Evolutionary conservation across 2,329 filamentous ascomycete species (phyloP).

Genomic region (Ceratocystis destructans): DNA sequence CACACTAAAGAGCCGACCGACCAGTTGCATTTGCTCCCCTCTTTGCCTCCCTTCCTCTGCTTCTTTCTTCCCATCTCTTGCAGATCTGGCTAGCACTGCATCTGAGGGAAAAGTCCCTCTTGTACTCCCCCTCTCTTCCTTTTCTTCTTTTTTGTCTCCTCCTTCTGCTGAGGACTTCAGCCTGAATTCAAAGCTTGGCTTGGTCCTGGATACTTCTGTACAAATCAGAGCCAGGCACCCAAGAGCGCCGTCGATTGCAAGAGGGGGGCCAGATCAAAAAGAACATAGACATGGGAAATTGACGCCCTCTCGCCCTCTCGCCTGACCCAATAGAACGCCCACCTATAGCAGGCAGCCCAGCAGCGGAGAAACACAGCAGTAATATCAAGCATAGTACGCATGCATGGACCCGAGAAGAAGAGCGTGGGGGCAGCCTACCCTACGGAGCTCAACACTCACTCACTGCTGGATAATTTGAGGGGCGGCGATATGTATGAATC

Average conservation of each 20-base stretch:
- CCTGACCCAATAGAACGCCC: background rate
- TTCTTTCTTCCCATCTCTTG: background rate
- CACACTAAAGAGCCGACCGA: background rate
- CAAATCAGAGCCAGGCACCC: background rate
- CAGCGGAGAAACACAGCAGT: background rate
- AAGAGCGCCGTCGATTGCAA: background rate
- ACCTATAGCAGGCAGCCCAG: background rate
- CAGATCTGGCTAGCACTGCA: background rate
- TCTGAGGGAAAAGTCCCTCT: background rate
- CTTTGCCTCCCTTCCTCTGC: background rate
- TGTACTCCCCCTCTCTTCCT: background rate
- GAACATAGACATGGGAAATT: background rate
- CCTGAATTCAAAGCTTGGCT: background rate
- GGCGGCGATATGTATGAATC: background rate
- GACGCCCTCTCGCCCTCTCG: background rate
- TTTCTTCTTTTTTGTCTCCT: background rate
- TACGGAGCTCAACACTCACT: background rate
- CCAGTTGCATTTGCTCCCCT: background rate
- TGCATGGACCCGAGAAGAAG: background rate
- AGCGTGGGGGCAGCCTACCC: background rate
- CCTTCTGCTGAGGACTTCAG: background rate
- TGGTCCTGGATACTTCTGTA: background rate
- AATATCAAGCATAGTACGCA: background rate
- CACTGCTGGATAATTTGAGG: background rate
- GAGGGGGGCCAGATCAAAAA: background rate